These are phyloP conservation scores for Saccharomycopsis sp. DNA, from an alignment of 805 yeast genomes.

Conservation along the genomic window DNA sequence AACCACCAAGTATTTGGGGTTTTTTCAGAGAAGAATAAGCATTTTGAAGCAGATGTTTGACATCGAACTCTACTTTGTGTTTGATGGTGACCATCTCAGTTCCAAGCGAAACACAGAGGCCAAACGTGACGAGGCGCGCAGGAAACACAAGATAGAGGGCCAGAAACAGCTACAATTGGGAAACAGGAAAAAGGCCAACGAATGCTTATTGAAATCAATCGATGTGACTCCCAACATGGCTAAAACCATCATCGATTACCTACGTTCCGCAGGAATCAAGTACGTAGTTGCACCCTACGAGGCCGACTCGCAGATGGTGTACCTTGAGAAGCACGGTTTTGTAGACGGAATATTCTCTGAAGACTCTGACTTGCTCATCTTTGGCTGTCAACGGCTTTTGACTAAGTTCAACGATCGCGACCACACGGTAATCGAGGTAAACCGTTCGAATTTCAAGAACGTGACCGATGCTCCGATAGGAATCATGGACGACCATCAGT, in stretches of 20 bases:
- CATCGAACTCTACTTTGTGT: constrained; percentile 79
- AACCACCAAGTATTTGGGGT: constrained; percentile 66
- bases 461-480: constrained; percentile 44
- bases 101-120: constrained; percentile 69
- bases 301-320: constrained; percentile 96
- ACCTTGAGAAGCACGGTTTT: constrained; percentile 63
- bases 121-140: constrained; percentile 53
- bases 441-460: constrained; percentile 45
- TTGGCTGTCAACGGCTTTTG: constrained; percentile 71
- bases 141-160: constrained; percentile 53
- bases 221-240: constrained; percentile 92
- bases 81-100: constrained; percentile 86
- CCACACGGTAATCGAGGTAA: constrained; percentile 58
- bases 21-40: constrained; percentile 57
- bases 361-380: constrained; percentile 86
- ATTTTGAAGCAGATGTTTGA: constrained; percentile 58
- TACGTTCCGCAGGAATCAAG: constrained; percentile 49
- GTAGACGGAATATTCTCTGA: constrained; percentile 88
- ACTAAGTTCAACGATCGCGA: constrained; percentile 76
- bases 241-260: constrained; percentile 67
- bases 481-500: constrained; percentile 45
- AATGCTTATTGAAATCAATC: constrained; percentile 68
- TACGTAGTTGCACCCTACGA: constrained; percentile 96
- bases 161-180: constrained; percentile 45
- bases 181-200: constrained; percentile 48